A percentile compares a stretch with the other conserved stretches of the same genome.
phyloP scores from a whole-genome alignment of 306 rosid species.

The Luffa aegyptiaca region DNA sequence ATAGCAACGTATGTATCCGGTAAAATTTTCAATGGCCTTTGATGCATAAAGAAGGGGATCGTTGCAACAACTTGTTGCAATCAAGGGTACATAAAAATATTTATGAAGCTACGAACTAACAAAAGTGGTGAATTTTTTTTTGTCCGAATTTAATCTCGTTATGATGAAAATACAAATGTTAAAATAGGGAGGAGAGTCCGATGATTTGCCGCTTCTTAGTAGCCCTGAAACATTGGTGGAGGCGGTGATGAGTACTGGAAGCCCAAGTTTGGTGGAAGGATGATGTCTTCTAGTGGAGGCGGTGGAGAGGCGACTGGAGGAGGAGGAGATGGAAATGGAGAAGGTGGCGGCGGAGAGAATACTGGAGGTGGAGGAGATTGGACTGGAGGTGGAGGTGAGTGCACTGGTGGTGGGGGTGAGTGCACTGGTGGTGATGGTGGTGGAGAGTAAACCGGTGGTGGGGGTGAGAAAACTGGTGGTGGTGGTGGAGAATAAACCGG shows the following conservation, averaged over 20 bases:
- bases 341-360: background rate
- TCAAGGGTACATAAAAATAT: background rate
- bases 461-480: background rate
- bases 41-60: background rate
- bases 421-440: background rate
- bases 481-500: background rate
- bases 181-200: background rate
- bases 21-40: background rate
- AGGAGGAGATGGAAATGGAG: background rate
- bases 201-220: background rate
- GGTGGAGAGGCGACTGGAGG: background rate
- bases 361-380: background rate
- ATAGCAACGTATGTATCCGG: background rate
- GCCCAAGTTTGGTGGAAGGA: slow-evolving; percentile 13
- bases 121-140: background rate
- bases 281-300: background rate
- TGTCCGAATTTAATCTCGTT: background rate
- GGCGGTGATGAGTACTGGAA: slow-evolving; percentile 17
- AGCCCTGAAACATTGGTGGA: slow-evolving; percentile 15
- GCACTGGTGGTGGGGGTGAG: background rate
- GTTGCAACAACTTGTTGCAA: background rate
- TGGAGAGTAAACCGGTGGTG: background rate
- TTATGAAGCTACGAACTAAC: background rate
- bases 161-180: background rate
- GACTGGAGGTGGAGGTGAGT: background rate